Base-by-base conservation (phyloP, 108 stramenopile species). In the Cyclotella cryptica region DNA sequence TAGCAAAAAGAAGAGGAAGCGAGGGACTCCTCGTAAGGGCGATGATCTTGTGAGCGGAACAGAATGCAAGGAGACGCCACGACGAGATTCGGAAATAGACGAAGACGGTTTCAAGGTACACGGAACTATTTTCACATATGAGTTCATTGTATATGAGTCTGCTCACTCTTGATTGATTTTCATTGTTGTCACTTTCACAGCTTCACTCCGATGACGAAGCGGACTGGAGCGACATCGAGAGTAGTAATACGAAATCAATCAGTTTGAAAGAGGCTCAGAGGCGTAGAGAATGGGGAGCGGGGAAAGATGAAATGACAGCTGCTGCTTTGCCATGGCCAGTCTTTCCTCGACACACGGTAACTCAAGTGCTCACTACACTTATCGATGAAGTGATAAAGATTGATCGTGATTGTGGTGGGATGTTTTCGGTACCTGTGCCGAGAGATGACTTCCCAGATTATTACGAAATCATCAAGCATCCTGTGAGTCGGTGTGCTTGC, bases 391-490 rank as follows among this genome's bases (percentile, higher is more conserved):
- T 92, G 3, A 88, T 95, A 12, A 87, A 88, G 79, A 76, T 87
- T 52, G 94, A 95, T 57, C 68, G 86, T 61, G 66, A 78, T 10
- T 89, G 77, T 28, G 87, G 89, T 49, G 94, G 94, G 12, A 62
- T 92, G 46, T 93, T 96, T 59, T 93, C 90, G 53, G 85, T 77
- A 28, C 90, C 95, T 26, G 95, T 96, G 45, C 88, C 92, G 27
- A 81, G 70, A 65, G 90, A 93, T 47, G 88, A 91, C 8, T 93
- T 91, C 62, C 95, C 95, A n/a, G 95, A 93, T 28, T 96, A 96
- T 77, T 96, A 96, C 61, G 90, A 96, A 55, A 74, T 88, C 29
- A 89, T 96, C 55, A 83, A 88, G 47, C 82, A 84, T 18, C 94
- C 94, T 0, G 63, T 74, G 63, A 63, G 63, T 51, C 35, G 39